Evolutionary conservation across 2,329 filamentous ascomycete species (phyloP).

Genomic region (Corynespora cassiicola): DNA sequence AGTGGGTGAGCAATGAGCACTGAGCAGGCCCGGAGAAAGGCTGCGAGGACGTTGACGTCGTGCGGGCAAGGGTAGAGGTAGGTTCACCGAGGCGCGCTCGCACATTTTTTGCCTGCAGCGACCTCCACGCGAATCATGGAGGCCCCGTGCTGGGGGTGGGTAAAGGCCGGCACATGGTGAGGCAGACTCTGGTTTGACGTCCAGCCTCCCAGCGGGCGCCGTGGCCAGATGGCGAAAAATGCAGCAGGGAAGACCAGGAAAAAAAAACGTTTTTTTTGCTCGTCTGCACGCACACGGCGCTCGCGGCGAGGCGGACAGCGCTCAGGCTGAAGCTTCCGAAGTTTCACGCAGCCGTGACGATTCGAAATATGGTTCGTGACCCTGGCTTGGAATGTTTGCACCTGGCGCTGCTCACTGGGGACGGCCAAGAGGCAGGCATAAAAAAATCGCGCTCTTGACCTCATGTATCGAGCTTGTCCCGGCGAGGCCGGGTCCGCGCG

Average conservation of each 20-base stretch:
- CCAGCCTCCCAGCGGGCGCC: no score
- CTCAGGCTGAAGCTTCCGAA: slow-evolving; percentile 17
- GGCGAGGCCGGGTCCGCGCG: slow-evolving; percentile 8
- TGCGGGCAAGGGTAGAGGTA: slow-evolving; percentile 1
- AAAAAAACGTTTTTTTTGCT: no score
- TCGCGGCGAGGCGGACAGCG: slow-evolving; percentile 9
- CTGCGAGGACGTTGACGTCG: slow-evolving; percentile 1
- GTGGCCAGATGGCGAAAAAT: no score
- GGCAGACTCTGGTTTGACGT: no score
- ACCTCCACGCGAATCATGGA: no score
- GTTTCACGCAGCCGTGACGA: slow-evolving; percentile 17
- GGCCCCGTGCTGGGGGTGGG: not conserved
- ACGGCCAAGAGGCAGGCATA: slow-evolving; percentile 11
- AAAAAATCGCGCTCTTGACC: slow-evolving; percentile 20
- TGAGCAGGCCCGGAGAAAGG: no score
- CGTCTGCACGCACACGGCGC: no score
- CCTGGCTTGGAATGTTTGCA: slow-evolving; percentile 5
- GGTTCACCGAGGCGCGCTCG: not conserved
- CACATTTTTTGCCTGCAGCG: no score
- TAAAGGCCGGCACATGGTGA: not conserved
- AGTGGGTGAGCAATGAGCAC: no score
- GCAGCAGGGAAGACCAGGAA: no score
- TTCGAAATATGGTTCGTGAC: slow-evolving; percentile 20
- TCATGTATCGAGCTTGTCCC: slow-evolving; percentile 14
- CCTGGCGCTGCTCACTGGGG: slow-evolving; percentile 4